A percentile compares a stretch with the other conserved stretches of the same genome.
These are phyloP conservation scores for Tuber indicum DNA, from an alignment of 495 filamentous ascomycete species.

Conservation along the genomic window DNA sequence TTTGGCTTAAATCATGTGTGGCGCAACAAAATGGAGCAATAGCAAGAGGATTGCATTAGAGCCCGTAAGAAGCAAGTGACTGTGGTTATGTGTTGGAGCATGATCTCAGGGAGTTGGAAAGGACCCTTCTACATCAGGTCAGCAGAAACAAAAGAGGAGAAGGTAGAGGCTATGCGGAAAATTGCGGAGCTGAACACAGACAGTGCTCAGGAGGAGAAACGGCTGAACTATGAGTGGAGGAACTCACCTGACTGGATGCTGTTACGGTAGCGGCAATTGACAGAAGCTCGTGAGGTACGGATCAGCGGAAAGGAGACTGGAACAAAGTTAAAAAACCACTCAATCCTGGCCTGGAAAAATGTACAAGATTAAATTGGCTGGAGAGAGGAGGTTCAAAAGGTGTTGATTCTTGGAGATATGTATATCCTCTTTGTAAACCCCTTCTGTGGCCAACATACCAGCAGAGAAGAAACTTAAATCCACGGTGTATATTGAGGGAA, in stretches of 20 bases:
- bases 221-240: too few relatives aligned
- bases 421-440: not conserved
- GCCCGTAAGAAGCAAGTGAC: not conserved
- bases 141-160: conserved; percentile 7
- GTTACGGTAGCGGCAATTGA: too few relatives aligned
- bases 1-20: too few relatives aligned
- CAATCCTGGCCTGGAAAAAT: conserved; percentile 4
- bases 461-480: conserved; percentile 1
- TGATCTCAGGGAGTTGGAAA: conserved; percentile 8
- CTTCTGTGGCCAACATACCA: conserved; percentile 9
- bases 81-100: conserved; percentile 1
- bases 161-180: not conserved
- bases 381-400: not conserved
- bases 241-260: too few relatives aligned
- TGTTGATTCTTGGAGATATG: too few relatives aligned
- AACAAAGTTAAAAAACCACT: too few relatives aligned
- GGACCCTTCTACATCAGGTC: not conserved
- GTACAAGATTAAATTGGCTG: not conserved
- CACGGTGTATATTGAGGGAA: not conserved
- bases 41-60: conserved; percentile 1
- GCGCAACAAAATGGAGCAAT: conserved; percentile 1
- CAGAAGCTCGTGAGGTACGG: too few relatives aligned
- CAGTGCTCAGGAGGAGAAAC: too few relatives aligned
- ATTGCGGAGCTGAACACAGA: too few relatives aligned
- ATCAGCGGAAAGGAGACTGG: too few relatives aligned